Evolutionary conservation across 2,329 filamentous ascomycete genomes (phyloP).

Genomic region (Sarocladium brachiariae): DNA sequence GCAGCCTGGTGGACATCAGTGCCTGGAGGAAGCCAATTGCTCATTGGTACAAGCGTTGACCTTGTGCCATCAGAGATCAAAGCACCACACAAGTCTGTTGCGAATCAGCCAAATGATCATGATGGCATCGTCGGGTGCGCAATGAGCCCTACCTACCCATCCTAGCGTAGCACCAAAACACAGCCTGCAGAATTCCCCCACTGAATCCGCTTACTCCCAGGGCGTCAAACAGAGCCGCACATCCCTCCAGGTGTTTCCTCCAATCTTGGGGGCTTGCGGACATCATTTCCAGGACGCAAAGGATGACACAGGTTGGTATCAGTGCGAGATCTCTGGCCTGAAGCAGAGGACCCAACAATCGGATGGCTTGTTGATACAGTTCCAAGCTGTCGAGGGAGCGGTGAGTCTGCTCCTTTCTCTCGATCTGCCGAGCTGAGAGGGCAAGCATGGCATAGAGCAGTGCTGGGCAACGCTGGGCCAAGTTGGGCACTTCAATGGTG

Average conservation of each 20-base stretch:
- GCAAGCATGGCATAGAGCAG: conserved; percentile 46
- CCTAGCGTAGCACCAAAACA: conserved; percentile 53
- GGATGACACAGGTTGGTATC: conserved; percentile 31
- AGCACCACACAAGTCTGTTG: conserved; percentile 44
- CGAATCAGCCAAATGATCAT: background rate
- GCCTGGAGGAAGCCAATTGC: conserved; percentile 39
- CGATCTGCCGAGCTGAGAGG: conserved; percentile 47
- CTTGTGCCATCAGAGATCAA: conserved; percentile 48
- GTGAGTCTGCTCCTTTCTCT: conserved; percentile 37
- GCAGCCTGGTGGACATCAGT: conserved; percentile 28
- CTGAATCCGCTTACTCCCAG: conserved; percentile 47
- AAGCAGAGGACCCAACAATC: conserved; percentile 29
- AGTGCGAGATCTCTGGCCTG: conserved; percentile 24
- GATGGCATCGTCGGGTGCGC: background rate
- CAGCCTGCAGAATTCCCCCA: conserved; percentile 43
- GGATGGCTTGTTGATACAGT: conserved; percentile 48
- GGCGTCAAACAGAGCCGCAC: conserved; percentile 46
- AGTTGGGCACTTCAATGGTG: conserved; percentile 41
- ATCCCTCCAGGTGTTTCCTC: conserved; percentile 51
- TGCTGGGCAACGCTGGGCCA: conserved; percentile 39
- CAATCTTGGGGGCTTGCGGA: conserved; percentile 38
- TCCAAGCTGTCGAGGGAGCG: conserved; percentile 45
- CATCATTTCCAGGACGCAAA: conserved; percentile 38
- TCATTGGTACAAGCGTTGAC: conserved; percentile 40
- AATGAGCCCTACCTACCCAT: conserved; percentile 40